A percentile compares a stretch with the other conserved stretches of the same genome.
Evolutionary conservation across 2,329 filamentous ascomycete genomes (phyloP).

Genomic region (Cordyceps cateniannulata): DNA sequence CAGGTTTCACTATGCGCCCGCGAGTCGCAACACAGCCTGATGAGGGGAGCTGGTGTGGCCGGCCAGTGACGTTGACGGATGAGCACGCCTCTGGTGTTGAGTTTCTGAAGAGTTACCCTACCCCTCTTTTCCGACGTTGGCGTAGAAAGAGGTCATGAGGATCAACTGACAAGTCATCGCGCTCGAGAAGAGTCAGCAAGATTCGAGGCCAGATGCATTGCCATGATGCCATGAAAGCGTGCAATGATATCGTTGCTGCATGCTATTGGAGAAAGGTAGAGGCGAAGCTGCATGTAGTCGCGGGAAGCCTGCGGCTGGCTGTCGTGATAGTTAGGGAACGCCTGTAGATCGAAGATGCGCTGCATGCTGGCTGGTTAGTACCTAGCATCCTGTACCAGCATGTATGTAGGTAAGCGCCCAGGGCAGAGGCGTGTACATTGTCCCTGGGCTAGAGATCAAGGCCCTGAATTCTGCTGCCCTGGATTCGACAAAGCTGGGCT

Average conservation of each 20-base stretch:
- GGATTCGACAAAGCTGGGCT: too few species aligned
- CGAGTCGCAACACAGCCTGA: not conserved
- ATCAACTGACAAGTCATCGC: not conserved
- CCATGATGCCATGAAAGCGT: too few species aligned
- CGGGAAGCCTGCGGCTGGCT: not conserved
- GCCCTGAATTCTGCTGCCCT: not conserved
- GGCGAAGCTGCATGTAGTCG: not conserved
- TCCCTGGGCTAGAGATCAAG: not conserved
- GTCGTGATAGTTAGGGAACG: not conserved
- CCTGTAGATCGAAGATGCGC: not conserved
- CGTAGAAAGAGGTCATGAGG: conserved; percentile 1
- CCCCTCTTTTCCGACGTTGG: conserved; percentile 4
- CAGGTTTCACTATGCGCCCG: conserved; percentile 11
- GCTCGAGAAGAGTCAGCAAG: too few species aligned
- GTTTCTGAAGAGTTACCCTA: not conserved
- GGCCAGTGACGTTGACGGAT: not conserved
- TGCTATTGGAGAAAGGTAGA: not conserved
- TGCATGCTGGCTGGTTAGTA: not conserved
- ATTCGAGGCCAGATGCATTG: too few species aligned
- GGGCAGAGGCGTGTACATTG: not conserved
- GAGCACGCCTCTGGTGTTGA: not conserved
- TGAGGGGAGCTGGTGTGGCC: not conserved
- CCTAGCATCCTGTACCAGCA: not conserved
- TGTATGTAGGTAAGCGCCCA: not conserved
- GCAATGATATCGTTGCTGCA: not conserved